These are phyloP conservation scores for Biscogniauxia marginata DNA, from an alignment of 2,329 filamentous ascomycete genomes.

Conservation along the genomic window DNA sequence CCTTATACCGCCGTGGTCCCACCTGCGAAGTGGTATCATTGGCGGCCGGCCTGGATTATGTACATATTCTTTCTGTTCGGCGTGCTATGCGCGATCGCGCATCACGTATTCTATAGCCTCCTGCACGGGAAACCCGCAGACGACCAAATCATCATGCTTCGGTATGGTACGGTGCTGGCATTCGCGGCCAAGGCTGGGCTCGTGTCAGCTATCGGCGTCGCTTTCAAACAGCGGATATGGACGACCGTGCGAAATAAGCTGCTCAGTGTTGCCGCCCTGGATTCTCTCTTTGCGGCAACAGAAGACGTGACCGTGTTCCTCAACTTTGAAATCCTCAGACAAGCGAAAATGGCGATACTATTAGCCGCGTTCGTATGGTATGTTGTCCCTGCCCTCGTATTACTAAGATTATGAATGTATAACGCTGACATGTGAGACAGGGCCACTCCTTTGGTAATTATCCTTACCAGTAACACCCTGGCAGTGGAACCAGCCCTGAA, in stretches of 20 bases:
- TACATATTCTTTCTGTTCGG: conserved; percentile 38
- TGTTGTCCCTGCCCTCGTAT: neutral
- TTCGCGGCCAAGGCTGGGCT: conserved; percentile 40
- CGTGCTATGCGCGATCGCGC: conserved; percentile 35
- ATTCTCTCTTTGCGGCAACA: conserved; percentile 34
- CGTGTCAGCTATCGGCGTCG: conserved; percentile 34
- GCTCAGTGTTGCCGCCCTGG: conserved; percentile 29
- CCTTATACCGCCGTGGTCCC: conserved; percentile 14
- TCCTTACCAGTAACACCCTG: conserved; percentile 39
- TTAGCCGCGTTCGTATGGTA: conserved; percentile 38
- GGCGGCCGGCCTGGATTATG: conserved; percentile 38
- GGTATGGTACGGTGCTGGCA: conserved; percentile 39
- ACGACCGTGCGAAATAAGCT: conserved; percentile 31
- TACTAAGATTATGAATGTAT: neutral
- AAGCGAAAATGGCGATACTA: conserved; percentile 34
- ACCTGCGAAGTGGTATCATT: conserved; percentile 30
- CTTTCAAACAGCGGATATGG: conserved; percentile 35
- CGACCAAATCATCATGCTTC: conserved; percentile 38
- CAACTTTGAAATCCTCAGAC: conserved; percentile 31
- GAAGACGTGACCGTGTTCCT: conserved; percentile 32
- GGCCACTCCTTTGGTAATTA: conserved; percentile 38
- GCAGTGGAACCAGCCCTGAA: conserved; percentile 28
- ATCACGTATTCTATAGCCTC: conserved; percentile 38
- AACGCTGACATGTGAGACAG: conserved; percentile 8
- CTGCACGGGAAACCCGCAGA: conserved; percentile 34